phyloP scores from a whole-genome alignment of 805 yeast species.

The Ogataea glucozyma region DNA sequence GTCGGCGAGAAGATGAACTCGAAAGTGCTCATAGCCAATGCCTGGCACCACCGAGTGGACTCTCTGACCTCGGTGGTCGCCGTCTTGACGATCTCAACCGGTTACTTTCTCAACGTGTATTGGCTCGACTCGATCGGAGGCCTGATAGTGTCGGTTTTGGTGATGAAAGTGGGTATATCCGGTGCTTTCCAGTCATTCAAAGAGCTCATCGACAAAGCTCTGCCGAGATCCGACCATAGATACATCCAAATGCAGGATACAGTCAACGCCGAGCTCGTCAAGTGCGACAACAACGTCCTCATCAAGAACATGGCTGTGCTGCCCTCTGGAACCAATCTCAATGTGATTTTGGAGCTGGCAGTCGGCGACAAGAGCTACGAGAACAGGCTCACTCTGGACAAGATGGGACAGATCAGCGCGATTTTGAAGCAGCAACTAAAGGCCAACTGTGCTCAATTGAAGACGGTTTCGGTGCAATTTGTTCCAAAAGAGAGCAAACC shows the following conservation, averaged over 20 bases:
- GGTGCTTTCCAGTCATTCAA: conserved; percentile 69
- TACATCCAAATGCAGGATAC: conserved; percentile 43
- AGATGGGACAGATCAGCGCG: conserved; percentile 35
- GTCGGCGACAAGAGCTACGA: conserved; percentile 34
- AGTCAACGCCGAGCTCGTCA: conserved; percentile 37
- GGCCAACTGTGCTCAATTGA: conserved; percentile 36
- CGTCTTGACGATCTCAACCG: conserved; percentile 80
- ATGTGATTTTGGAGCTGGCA: conserved; percentile 36
- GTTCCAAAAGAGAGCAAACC: too few relatives aligned
- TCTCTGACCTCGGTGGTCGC: conserved; percentile 91
- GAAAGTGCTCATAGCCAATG: conserved; percentile 90
- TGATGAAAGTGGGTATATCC: conserved; percentile 80
- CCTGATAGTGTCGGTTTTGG: conserved; percentile 73
- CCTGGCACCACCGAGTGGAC: conserved; percentile 98
- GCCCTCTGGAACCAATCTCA: conserved; percentile 57
- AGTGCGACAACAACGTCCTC: conserved; percentile 31
- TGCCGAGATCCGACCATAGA: conserved; percentile 50
- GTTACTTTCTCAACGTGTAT: conserved; percentile 71
- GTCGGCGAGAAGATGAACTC: conserved; percentile 80
- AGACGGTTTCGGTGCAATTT: conserved; percentile 36
- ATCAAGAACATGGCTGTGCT: conserved; percentile 46
- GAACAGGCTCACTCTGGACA: conserved; percentile 33
- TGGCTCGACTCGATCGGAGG: conserved; percentile 96
- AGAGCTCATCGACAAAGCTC: conserved; percentile 78
- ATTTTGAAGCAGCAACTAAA: conserved; percentile 33